Conservation (phyloP, 2,329 filamentous ascomycete genomes). For the Botrytis elliptica region DNA sequence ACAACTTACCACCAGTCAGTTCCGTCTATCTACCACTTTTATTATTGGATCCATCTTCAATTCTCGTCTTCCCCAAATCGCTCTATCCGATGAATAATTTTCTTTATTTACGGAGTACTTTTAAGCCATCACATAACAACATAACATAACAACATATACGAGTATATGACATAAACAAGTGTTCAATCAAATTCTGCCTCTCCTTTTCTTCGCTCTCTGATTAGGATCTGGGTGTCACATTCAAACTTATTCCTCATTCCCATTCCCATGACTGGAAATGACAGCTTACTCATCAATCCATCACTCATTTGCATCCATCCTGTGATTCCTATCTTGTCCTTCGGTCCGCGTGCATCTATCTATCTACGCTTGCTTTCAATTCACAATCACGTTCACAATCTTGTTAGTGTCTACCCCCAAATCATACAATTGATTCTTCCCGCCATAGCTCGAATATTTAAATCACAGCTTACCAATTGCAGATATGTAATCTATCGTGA, state of each 20-base stretch:
- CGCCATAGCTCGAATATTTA: neutral
- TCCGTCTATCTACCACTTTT: no score
- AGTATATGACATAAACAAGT: neutral
- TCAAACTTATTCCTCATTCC: neutral
- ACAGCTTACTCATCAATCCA: neutral
- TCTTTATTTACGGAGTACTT: neutral
- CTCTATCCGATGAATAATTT: no score
- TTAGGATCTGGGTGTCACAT: neutral
- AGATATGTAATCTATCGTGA: neutral
- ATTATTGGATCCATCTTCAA: conserved; percentile 1
- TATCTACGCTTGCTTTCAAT: neutral
- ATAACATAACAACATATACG: neutral
- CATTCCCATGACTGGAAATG: neutral
- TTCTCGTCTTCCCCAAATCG: no score
- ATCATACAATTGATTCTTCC: neutral
- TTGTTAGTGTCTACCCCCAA: neutral
- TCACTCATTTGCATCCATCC: neutral
- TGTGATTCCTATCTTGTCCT: neutral
- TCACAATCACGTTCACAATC: neutral
- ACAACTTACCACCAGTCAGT: neutral
- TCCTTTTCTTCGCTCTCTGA: neutral
- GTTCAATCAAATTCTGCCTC: no score
- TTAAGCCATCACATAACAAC: neutral
- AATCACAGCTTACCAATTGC: neutral
- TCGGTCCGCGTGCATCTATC: neutral